Base-by-base conservation (phyloP, 1,284 basidiomycete genomes). In the Pyrrhoderma lamaoense region DNA sequence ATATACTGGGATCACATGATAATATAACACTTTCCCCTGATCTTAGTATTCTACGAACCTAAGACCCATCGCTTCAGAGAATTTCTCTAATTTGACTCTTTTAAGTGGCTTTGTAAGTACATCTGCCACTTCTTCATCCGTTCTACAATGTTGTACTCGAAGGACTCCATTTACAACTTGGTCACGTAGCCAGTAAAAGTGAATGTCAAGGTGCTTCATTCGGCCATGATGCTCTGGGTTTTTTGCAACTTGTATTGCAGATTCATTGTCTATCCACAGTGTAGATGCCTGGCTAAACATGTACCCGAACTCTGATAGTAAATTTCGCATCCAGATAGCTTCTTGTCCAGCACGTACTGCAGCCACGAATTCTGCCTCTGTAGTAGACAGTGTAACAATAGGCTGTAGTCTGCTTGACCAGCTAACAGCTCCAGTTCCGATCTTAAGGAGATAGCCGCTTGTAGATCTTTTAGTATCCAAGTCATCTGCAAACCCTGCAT, bases 291-390 rank as follows among this genome's bases (percentile, higher is more conserved):
- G 16, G 11, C 37, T 18, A 2, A 52, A 40, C 0, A 50, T 11
- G 45, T 58, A 63, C 1, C 61, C 61, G 47, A 70, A 45, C 36
- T 68, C 62, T 5, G 53, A 40, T 35, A 70, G 56, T 11, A 70
- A 55, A 37, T 65, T 61, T 8, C 59, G 47, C 2, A 75, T 57
- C 70, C 69, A 76, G 35, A 9, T 11, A 18, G 56, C 54, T 42
- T 70, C 67, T n/a, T 58, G 59, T 0, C 56, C 57, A 1, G 63
- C 59, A 21, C 62, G 59, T 4, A 61, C 54, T 9, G 60, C 45
- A 2, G 66, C 66, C 39, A 67, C 58, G 49, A 65, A 69, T 56
- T 70, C 67, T 2, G 68, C 63, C 39, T 66, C 67, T 1, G 61
- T 59, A 5, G 65, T 65, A 8, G 67, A 70, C 1, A 55, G 49